These are phyloP conservation scores for Torulaspora gathmanii DNA, from an alignment of 805 yeast genomes.

Conservation along the genomic window DNA sequence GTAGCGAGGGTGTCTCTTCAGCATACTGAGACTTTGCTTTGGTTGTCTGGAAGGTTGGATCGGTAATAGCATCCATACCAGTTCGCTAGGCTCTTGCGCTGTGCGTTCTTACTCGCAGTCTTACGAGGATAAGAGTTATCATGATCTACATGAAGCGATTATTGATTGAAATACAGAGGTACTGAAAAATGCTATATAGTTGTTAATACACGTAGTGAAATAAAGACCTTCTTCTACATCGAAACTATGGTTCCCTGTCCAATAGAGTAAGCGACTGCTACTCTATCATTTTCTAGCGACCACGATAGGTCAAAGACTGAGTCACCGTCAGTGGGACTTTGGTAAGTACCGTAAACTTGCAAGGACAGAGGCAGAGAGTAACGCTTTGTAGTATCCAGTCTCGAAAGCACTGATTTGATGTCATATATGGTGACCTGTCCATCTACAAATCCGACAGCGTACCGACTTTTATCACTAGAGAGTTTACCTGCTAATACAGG, in stretches of 20 bases:
- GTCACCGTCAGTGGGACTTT: constrained; percentile 23
- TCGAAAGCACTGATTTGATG: constrained; percentile 22
- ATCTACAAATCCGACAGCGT: constrained; percentile 63
- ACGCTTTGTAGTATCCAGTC: constrained; percentile 11
- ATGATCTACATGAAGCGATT: not conserved
- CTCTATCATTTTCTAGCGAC: constrained; percentile 27
- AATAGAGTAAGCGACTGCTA: constrained; percentile 35
- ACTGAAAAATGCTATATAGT: not conserved
- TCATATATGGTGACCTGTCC: constrained; percentile 57
- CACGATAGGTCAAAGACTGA: constrained; percentile 37
- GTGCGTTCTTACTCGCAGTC: too few relatives aligned
- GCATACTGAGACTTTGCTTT: constrained; percentile 20
- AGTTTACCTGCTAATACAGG: constrained; percentile 53
- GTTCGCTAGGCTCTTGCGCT: too few relatives aligned
- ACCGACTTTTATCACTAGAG: constrained; percentile 44
- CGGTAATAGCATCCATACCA: constrained; percentile 36
- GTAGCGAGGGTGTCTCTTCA: constrained; percentile 72
- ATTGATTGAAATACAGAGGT: not conserved
- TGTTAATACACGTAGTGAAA: constrained; percentile 1
- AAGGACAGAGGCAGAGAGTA: constrained; percentile 24
- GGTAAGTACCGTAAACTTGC: constrained; percentile 25
- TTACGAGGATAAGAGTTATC: not conserved
- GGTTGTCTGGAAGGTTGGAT: constrained; percentile 32
- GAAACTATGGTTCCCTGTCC: constrained; percentile 29
- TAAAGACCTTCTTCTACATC: constrained; percentile 10